Conservation (phyloP, 768 basidiomycete species). For the Rhodosporidiobolus sp. region DNA sequence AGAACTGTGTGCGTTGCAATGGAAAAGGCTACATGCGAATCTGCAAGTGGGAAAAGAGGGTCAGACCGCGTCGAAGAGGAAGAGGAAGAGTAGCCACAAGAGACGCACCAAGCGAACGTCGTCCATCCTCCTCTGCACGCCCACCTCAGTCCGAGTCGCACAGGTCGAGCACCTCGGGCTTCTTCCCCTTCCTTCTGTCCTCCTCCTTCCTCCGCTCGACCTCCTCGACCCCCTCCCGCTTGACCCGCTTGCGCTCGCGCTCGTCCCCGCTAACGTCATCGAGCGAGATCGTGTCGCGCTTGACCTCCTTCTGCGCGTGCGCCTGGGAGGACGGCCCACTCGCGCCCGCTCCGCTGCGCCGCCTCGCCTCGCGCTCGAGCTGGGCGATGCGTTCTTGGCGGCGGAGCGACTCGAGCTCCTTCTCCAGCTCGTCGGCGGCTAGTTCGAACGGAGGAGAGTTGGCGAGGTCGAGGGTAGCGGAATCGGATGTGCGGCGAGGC, state of each 20-base stretch:
- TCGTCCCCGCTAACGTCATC: background rate
- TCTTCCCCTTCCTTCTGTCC: background rate
- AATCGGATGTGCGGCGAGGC: too few species aligned
- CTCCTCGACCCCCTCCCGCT: background rate
- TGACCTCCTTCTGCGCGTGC: background rate
- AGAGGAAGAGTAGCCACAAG: background rate
- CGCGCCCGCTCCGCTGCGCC: background rate
- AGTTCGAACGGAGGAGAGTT: too few species aligned
- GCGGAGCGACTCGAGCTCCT: slow-evolving; percentile 7
- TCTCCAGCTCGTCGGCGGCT: background rate
- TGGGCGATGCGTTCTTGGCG: slow-evolving; percentile 8
- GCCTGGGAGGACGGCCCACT: background rate
- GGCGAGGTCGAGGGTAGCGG: too few species aligned
- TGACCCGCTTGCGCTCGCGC: background rate
- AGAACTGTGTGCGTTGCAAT: too few species aligned
- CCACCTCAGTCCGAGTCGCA: background rate
- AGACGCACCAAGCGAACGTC: background rate
- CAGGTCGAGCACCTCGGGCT: background rate
- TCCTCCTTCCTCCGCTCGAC: background rate
- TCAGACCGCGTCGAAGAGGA: background rate
- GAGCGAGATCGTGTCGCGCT: background rate
- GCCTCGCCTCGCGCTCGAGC: background rate
- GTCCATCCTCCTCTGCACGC: background rate
- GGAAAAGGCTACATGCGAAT: too few species aligned
- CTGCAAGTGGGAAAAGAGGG: background rate